Conservation (phyloP, 2,329 filamentous ascomycete species). For the Dactylellina haptotyla region DNA sequence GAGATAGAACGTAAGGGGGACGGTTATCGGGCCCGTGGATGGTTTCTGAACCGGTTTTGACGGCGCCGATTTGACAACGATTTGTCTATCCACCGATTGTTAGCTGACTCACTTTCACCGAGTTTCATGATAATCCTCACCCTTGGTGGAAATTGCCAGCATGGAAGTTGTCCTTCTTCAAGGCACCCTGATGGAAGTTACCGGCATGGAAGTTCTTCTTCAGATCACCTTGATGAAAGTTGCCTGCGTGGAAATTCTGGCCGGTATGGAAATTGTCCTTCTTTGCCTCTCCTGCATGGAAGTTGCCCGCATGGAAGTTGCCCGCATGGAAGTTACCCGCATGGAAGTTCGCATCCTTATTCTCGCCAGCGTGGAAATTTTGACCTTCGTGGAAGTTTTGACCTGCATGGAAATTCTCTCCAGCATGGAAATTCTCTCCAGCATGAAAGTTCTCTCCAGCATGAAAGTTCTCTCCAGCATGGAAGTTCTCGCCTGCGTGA, state of each 20-base stretch:
- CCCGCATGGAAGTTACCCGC: neutral
- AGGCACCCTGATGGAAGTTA: constrained; percentile 1
- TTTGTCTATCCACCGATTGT: neutral
- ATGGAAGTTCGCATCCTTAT: neutral
- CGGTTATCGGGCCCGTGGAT: neutral
- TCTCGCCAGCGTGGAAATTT: neutral
- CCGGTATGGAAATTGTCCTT: neutral
- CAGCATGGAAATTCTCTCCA: constrained; percentile 3
- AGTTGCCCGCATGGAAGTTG: neutral
- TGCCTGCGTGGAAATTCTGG: neutral
- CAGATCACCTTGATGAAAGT: neutral
- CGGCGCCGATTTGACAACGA: neutral
- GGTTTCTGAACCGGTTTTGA: neutral
- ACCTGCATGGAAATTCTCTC: neutral
- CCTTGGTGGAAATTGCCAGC: constrained; percentile 3
- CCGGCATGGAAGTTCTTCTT: neutral
- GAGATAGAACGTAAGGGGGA: constrained; percentile 2
- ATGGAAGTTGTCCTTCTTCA: constrained; percentile 6
- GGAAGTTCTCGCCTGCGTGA: neutral
- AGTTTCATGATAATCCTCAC: neutral
- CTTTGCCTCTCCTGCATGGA: neutral
- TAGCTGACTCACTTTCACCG: neutral
- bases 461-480: neutral
- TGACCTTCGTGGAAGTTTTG: neutral
- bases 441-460: neutral